These are phyloP conservation scores for Lagenidium sp. DNA, from an alignment of 352 stramenopile genomes.

Conservation along the genomic window DNA sequence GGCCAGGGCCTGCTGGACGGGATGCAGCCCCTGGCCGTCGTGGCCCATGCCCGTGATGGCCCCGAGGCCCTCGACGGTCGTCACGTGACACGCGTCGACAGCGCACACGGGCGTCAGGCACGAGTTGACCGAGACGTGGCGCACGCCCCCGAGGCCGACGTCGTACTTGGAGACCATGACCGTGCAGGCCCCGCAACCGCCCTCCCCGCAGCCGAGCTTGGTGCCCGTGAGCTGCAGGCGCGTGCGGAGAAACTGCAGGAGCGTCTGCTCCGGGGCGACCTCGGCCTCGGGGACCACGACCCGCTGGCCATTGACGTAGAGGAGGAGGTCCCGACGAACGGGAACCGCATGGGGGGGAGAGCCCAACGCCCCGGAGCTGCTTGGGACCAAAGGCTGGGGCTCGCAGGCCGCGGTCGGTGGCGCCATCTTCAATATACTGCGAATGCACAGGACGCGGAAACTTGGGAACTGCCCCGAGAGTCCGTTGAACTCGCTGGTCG, in stretches of 20 bases:
- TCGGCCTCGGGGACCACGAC: conserved; percentile 10
- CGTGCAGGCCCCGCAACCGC: conserved; percentile 24
- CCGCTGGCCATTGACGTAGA: conserved; percentile 12
- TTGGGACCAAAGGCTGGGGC: too few species aligned
- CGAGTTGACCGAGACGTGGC: conserved; percentile 59
- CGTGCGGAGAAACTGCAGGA: conserved; percentile 60
- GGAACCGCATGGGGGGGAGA: too few species aligned
- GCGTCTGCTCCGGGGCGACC: conserved; percentile 17
- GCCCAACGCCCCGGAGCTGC: too few species aligned
- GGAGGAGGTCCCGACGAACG: conserved; percentile 6
- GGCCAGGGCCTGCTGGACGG: conserved; percentile 58
- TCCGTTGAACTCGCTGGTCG: too few species aligned
- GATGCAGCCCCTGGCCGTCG: conserved; percentile 20
- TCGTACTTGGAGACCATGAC: conserved; percentile 18
- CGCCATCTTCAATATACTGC: too few species aligned
- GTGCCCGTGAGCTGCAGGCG: conserved; percentile 45
- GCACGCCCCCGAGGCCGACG: conserved; percentile 7
- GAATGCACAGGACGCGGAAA: too few species aligned
- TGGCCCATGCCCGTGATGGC: conserved; percentile 72
- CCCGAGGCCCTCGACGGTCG: conserved; percentile 75
- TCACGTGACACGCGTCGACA: conserved; percentile 78
- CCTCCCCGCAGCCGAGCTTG: conserved; percentile 45
- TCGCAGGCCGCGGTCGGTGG: too few species aligned
- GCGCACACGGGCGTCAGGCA: conserved; percentile 73
- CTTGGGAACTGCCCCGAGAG: too few species aligned